Evolutionary conservation across 805 yeast species (phyloP).

Genomic region (Priceomyces castillae): DNA sequence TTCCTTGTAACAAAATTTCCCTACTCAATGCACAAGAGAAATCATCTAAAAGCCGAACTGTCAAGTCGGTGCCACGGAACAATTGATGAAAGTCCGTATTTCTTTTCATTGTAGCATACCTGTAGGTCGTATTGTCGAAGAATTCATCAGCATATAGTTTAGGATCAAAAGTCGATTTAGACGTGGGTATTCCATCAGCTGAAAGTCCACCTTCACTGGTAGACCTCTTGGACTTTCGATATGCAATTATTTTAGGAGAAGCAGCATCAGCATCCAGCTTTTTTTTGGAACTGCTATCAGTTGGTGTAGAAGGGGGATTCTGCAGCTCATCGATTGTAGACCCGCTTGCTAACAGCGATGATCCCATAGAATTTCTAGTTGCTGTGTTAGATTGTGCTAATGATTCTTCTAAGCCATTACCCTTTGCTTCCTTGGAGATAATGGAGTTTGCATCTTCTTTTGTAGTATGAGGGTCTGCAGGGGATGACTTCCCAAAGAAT

Average conservation of each 20-base stretch:
- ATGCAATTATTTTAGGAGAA: conserved; percentile 40
- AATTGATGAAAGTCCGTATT: conserved; percentile 73
- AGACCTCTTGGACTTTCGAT: conserved; percentile 34
- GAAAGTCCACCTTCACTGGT: conserved; percentile 29
- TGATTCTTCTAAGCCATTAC: conserved; percentile 7
- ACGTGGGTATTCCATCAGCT: conserved; percentile 10
- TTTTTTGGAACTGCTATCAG: neutral
- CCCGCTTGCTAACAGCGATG: neutral
- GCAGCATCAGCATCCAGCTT: neutral
- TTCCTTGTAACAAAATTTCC: conserved; percentile 85
- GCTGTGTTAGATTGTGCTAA: conserved; percentile 1
- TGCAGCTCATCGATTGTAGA: conserved; percentile 2
- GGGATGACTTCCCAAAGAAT: conserved; percentile 39
- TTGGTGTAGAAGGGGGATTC: neutral
- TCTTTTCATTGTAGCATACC: conserved; percentile 62
- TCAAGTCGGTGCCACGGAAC: conserved; percentile 63
- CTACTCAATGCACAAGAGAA: conserved; percentile 86
- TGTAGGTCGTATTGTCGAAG: conserved; percentile 54
- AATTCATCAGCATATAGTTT: conserved; percentile 56
- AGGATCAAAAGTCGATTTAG: conserved; percentile 30
- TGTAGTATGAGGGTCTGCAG: conserved; percentile 54
- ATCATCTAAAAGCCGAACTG: conserved; percentile 79
- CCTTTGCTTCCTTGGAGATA: conserved; percentile 26
- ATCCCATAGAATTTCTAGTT: conserved; percentile 3
- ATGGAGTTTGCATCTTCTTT: conserved; percentile 46